Evolutionary conservation across 371 early-diverging fungal genomes (phyloP), one percentile per base, ranked within the genome.

Genomic region (Paramicrosporidium saccamoebae): DNA sequence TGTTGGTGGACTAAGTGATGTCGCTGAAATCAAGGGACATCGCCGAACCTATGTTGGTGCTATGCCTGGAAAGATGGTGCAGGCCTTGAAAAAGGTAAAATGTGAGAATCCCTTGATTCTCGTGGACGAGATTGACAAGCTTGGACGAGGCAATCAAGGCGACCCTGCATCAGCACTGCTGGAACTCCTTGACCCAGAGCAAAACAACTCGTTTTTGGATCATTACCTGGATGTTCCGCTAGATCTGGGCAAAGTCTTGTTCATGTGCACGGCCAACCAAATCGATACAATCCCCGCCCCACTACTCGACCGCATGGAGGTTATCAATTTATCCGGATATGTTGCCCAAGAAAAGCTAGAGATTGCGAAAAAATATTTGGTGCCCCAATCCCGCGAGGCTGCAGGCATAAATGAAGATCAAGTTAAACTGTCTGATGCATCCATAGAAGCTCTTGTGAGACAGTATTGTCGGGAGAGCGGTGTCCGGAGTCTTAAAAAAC

Each of bases 21-120:
- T 86, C 5, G 82, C 86, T 12, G 94, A 92, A 37, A 79, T 92
- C 42, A 88, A 92, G 53, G 94, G 90, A 6, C 94, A 88, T 44
- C 62, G 94, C 14, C 54, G 94, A 25, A 92, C 94, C 2, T 92
- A 92, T 39, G 86, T 92, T 9, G 94, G 94, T 23, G 88, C 90
- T 4, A 88, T 92, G 94, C 94, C 94, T n/a, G 94, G 94, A 19
- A 88, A 88, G 42, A 75, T 88, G 3, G 64, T 92, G 16, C 90
- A 88, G 43, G 90, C 94, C 1, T 44, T 92, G 21, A 86, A 88
- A 41, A 79, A 79, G 32, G 84, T 84, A 4, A 77, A 88, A 36
- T 81, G 84, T 0, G 82, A 82, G 39, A 88, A 88, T 37, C 90
- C 90, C 5, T 43, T 88, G 17, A 64, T 92, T 26, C 52, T 92